These are phyloP conservation scores for Aspergillus spinulosporus DNA, from an alignment of 2,329 filamentous ascomycete genomes.

Conservation along the genomic window DNA sequence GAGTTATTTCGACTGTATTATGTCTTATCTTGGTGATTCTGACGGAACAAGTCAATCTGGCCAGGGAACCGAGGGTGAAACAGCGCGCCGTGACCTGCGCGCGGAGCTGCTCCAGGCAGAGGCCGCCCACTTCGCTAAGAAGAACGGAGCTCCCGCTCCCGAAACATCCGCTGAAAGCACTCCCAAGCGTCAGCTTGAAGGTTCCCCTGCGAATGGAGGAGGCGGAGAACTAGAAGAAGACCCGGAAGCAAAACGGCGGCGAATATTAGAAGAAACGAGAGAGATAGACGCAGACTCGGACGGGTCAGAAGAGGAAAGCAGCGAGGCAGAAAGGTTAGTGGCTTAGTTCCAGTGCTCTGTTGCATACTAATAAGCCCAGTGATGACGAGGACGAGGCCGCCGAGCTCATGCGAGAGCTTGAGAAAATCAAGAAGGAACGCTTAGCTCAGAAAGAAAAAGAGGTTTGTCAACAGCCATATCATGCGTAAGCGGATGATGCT, in stretches of 20 bases:
- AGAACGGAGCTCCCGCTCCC: constrained; percentile 62
- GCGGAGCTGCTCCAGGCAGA: constrained; percentile 89
- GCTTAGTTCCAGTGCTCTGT: background rate
- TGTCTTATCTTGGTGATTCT: constrained; percentile 2
- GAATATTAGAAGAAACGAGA: constrained; percentile 82
- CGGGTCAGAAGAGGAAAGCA: constrained; percentile 59
- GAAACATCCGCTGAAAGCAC: constrained; percentile 43
- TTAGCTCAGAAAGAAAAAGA: constrained; percentile 78
- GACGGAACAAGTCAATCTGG: constrained; percentile 65
- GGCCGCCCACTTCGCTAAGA: constrained; percentile 82
- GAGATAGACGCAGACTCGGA: constrained; percentile 84
- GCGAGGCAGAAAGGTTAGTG: constrained; percentile 60
- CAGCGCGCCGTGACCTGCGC: constrained; percentile 72
- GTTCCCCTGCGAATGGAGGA: constrained; percentile 39
- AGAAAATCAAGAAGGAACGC: constrained; percentile 87
- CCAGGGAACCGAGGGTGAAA: constrained; percentile 80
- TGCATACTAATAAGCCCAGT: constrained; percentile 46
- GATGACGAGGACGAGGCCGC: constrained; percentile 79
- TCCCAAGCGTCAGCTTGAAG: constrained; percentile 66
- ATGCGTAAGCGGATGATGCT: constrained; percentile 9
- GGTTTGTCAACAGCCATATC: constrained; percentile 38
- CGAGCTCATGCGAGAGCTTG: constrained; percentile 86
- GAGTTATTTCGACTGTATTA: constrained; percentile 30
- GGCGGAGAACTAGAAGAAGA: constrained; percentile 60
- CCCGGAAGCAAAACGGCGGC: constrained; percentile 75